A percentile compares a stretch with the other conserved stretches of the same genome.
Evolutionary conservation across 164 flowering plant genomes (phyloP).

Genomic region (Tetrastigma voinierianum): DNA sequence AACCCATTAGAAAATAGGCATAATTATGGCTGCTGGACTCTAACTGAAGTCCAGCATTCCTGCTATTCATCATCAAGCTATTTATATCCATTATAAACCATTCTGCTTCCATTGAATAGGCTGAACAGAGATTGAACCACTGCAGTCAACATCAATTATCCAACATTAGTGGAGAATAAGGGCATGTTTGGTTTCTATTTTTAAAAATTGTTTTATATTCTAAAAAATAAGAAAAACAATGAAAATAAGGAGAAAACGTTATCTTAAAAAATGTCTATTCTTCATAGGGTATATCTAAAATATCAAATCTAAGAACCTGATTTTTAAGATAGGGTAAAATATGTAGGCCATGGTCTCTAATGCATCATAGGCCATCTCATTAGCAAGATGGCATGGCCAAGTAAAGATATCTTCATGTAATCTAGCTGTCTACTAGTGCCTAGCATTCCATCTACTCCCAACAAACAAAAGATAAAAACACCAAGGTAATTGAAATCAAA

Average conservation of each 20-base stretch:
- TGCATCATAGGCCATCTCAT: slow-evolving; percentile 12
- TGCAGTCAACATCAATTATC: background rate
- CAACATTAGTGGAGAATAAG: background rate
- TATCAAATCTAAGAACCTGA: slow-evolving; percentile 19
- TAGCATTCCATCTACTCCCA: slow-evolving; percentile 29
- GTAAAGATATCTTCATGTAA: slow-evolving; percentile 28
- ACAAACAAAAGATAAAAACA: background rate
- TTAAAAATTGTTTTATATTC: too few species aligned
- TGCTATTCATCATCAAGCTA: too few species aligned
- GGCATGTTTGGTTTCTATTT: too few species aligned
- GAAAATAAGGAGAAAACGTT: too few species aligned
- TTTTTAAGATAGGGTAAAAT: slow-evolving; percentile 17
- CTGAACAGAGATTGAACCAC: slow-evolving; percentile 23
- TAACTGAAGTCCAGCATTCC: too few species aligned
- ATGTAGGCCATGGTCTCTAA: slow-evolving; percentile 13
- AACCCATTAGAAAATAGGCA: too few species aligned
- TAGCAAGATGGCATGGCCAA: slow-evolving; percentile 21
- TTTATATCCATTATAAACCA: too few species aligned
- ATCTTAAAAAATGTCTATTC: too few species aligned
- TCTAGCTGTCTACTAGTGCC: slow-evolving; percentile 18
- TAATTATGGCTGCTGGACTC: too few species aligned
- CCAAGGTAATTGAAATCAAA: too few species aligned
- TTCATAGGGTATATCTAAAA: too few species aligned
- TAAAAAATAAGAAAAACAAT: too few species aligned
- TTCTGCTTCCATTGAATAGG: slow-evolving; percentile 26